Evolutionary conservation across 2,329 filamentous ascomycete species (phyloP).

Genomic region (Colletotrichum sidae): DNA sequence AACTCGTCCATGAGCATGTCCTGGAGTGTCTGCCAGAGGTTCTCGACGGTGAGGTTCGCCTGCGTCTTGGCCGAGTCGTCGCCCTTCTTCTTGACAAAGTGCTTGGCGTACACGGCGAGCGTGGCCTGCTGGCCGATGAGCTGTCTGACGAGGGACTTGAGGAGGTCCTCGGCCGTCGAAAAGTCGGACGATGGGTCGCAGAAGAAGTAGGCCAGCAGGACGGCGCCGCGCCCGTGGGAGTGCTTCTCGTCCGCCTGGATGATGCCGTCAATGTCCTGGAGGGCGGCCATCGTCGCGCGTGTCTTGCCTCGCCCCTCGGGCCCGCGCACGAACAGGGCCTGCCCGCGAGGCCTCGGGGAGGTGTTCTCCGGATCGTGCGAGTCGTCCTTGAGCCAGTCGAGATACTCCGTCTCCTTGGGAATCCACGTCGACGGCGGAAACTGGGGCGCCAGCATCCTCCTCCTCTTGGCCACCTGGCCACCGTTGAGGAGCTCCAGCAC

Average conservation of each 20-base stretch:
- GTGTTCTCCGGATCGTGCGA: conserved; percentile 3
- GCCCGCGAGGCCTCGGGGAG: conserved; percentile 36
- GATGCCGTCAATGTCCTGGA: conserved; percentile 49
- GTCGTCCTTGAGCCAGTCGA: conserved; percentile 47
- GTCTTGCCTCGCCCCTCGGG: conserved; percentile 57
- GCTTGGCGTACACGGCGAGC: conserved; percentile 50
- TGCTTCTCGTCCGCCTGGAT: conserved; percentile 38
- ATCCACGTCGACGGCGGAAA: conserved; percentile 53
- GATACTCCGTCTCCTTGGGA: conserved; percentile 49
- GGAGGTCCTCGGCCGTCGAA: conserved; percentile 52
- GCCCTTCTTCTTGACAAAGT: conserved; percentile 47
- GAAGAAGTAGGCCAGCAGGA: conserved; percentile 54
- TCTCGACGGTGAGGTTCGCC: conserved; percentile 49
- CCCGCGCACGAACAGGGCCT: conserved; percentile 54
- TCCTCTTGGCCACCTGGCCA: conserved; percentile 48
- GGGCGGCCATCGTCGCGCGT: conserved; percentile 51
- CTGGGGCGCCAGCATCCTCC: conserved; percentile 43
- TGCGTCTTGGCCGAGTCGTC: conserved; percentile 44
- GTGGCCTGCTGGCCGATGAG: conserved; percentile 49
- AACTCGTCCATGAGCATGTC: conserved; percentile 54
- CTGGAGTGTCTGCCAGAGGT: conserved; percentile 54
- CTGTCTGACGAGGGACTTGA: conserved; percentile 54
- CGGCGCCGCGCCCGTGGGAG: conserved; percentile 42
- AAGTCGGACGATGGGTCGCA: conserved; percentile 53
- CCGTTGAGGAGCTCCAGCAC: conserved; percentile 49